Base-by-base conservation (phyloP, 768 basidiomycete genomes). In the Termitomyces sp. region DNA sequence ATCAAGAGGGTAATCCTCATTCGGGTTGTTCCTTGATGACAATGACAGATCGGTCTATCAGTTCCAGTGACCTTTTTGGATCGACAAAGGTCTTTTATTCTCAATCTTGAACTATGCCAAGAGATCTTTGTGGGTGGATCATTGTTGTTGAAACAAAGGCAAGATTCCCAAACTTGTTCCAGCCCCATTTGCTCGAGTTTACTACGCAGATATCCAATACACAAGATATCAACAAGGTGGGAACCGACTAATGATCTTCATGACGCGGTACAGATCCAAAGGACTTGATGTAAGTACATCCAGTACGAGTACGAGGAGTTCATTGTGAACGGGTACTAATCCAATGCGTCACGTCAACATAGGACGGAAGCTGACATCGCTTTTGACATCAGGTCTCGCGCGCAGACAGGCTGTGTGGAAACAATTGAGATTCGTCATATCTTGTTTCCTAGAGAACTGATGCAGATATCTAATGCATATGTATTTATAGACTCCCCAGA, bases 11-110 rank as follows among this genome's bases (percentile, higher is more conserved):
- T 33, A 47, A 44, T 58, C 54, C 59, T 55, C 51, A 44, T 50
- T 66, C 62, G 61, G 64, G 49, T 57, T 65, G 61, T 62, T 64
- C 60, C 43, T 47, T 60, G 56, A 58, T 63, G 38, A 40, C 10
- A 5, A 24, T 51, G 56, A 48, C 20, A 41, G 51, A 40, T 52
- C 36, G 51, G 36, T 13, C 18, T 38, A 28, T 52, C 24, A 52
- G 24, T 30, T 7, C 16, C 22, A 10, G 8, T 38, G 32, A 32
- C 47, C 38, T 49, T 49, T 40, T 10, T 18, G 20, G 49, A 45
- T 49, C n/a, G 11, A 7, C 30, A 33, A 50, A 26, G n/a, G 35
- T 7, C 11, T 44, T 10, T 44, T 22, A 44, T 44, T 9, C 43
- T 22, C 9, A 20, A 43, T 43, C n/a, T 44, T 44, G 20, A 44